Base-by-base conservation (phyloP, 441 rosid genomes). In the Syzygium syzygioides region DNA sequence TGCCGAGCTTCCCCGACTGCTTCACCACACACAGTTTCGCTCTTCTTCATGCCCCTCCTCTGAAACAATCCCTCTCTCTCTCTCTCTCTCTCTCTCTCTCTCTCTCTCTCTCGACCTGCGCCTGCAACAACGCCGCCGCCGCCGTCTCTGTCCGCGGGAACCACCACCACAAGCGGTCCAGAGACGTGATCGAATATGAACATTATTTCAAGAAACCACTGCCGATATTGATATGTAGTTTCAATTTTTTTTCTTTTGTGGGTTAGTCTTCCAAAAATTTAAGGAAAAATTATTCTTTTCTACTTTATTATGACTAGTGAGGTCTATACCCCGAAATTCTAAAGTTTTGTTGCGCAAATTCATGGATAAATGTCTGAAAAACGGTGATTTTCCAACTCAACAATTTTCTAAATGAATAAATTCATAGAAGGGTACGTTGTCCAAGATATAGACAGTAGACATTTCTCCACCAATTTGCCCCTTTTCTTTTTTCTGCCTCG, bases 1-100 rank as follows among this genome's bases (percentile, higher is more conserved):
- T 98, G 93, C 95, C 97, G 54, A 45, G 54, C 54, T 53, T 45
- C 48, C 48, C 48, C 48, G 48, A 1, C 48, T 45, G 48, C 48
- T 9, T 45, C 48, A 45, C 48, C 48, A 45, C 48, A 45, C 48
- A 45, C 48, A 45, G 48, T 45, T 45, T 45, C 48, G 48, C 48
- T 45, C 48, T 45, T 45, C 48, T 45, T 45, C 48, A 7, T 45
- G 48, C 48, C 48, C 48, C 48, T 45, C 48, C 48, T 45, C 48
- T 45, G 48, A 45, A 45, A 45, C 48, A 7, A 9, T 45, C 45
- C 45, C 45, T 41, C 45, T 41, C 45, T 41, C 45, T 41, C 45
- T n/a, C n/a, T n/a, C n/a, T n/a, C n/a, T n/a, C n/a, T 6, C 45
- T 41, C 45, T 41, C 45, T 41, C 45, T 41, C 48, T 45, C 48